These are phyloP conservation scores for Naganishia vishniacii DNA, from an alignment of 768 basidiomycete species.

Conservation along the genomic window DNA sequence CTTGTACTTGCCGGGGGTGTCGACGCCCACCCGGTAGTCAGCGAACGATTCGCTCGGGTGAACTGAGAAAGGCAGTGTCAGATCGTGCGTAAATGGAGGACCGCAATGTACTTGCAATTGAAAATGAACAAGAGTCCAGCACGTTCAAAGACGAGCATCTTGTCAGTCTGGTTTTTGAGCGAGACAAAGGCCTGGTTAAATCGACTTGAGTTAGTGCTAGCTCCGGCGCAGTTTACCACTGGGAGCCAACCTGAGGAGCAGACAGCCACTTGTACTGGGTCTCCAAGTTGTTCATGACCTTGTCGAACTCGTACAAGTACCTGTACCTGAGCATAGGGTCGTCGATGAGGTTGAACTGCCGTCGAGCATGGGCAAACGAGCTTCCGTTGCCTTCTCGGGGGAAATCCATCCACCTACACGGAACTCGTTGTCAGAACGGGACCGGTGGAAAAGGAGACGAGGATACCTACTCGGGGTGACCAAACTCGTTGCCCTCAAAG, in stretches of 20 bases:
- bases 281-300: slow-evolving; percentile 81
- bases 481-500: slow-evolving; percentile 97
- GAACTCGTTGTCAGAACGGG: slow-evolving; percentile 34
- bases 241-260: slow-evolving; percentile 61
- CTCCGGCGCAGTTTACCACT: background rate
- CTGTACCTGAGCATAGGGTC: slow-evolving; percentile 79
- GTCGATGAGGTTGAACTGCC: slow-evolving; percentile 94
- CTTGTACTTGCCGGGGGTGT: slow-evolving; percentile 75
- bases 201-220: background rate
- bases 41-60: slow-evolving; percentile 82
- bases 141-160: slow-evolving; percentile 88
- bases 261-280: slow-evolving; percentile 77
- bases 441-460: slow-evolving; percentile 40
- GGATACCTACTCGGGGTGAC: slow-evolving; percentile 71
- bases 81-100: background rate
- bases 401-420: slow-evolving; percentile 80
- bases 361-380: slow-evolving; percentile 92
- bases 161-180: slow-evolving; percentile 86
- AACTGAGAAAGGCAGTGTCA: slow-evolving; percentile 49
- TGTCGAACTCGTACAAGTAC: slow-evolving; percentile 90
- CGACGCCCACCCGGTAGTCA: slow-evolving; percentile 89
- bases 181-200: slow-evolving; percentile 73
- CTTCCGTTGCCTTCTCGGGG: slow-evolving; percentile 91
- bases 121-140: slow-evolving; percentile 90
- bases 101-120: slow-evolving; percentile 57